phyloP scores from a whole-genome alignment of 306 rosid genomes.

The Prinsepia uniflora region DNA sequence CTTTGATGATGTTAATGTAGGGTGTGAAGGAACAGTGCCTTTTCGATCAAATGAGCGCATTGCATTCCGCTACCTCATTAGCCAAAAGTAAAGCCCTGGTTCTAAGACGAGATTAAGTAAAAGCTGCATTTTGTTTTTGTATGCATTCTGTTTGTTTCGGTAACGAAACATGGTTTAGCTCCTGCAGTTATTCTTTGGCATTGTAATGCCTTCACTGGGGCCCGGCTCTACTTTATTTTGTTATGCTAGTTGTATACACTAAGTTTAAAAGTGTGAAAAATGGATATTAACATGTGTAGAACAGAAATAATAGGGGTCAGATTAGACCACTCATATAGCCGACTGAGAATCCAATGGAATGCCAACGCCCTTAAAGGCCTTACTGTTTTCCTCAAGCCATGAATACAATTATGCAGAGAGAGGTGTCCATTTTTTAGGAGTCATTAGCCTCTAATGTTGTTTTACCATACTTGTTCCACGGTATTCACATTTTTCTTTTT shows the following conservation, averaged over 20 bases:
- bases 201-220: neutral
- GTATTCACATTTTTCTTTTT: neutral
- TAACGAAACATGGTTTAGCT: neutral
- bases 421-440: neutral
- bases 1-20: constrained; percentile 76
- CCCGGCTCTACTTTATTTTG: neutral
- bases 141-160: constrained; percentile 8
- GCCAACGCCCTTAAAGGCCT: too few relatives aligned
- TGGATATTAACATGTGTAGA: neutral
- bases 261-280: neutral
- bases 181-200: constrained; percentile 2
- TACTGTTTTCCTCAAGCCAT: too few relatives aligned
- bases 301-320: neutral
- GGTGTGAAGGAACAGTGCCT: constrained; percentile 95
- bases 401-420: too few relatives aligned
- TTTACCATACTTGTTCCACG: too few relatives aligned
- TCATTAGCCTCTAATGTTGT: neutral
- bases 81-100: constrained; percentile 72
- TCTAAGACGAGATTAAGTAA: constrained; percentile 13
- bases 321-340: neutral
- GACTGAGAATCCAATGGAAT: neutral
- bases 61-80: constrained; percentile 87
- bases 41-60: constrained; percentile 89
- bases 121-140: constrained; percentile 2
- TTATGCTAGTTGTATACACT: neutral